A percentile compares a stretch with the other conserved stretches of the same genome.
These are phyloP conservation scores for Acanthamoeba sp. DNA, from an alignment of 208 protist genomes.

Conservation along the genomic window DNA sequence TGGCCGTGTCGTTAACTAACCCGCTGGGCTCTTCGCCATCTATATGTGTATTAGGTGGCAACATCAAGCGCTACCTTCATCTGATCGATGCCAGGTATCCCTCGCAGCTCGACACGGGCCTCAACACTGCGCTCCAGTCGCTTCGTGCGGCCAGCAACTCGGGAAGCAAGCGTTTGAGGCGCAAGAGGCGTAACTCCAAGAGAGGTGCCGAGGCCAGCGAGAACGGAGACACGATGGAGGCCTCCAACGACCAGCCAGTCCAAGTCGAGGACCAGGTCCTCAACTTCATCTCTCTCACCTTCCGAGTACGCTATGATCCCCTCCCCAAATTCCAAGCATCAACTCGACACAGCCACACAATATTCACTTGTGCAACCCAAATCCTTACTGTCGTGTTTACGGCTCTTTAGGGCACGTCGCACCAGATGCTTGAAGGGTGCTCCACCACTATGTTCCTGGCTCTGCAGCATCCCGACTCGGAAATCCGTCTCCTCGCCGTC, in stretches of 20 bases:
- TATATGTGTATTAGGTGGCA: neutral
- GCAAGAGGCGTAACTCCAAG: constrained; percentile 32
- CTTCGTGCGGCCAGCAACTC: neutral
- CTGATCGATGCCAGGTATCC: constrained; percentile 39
- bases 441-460: constrained; percentile 70
- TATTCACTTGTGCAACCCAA: too few species aligned
- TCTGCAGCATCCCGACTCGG: constrained; percentile 61
- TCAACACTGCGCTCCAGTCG: constrained; percentile 41
- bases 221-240: neutral
- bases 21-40: neutral
- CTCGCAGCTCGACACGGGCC: constrained; percentile 35
- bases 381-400: too few species aligned
- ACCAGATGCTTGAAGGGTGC: constrained; percentile 67
- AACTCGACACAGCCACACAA: neutral
- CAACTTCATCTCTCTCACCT: constrained; percentile 19
- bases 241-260: neutral
- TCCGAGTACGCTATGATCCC: neutral
- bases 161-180: neutral
- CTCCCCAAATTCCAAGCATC: too few species aligned
- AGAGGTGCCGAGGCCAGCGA: neutral
- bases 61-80: constrained; percentile 2
- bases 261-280: neutral
- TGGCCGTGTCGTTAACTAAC: too few species aligned
- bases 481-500: constrained; percentile 67
- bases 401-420: constrained; percentile 46